phyloP scores from a whole-genome alignment of 2,329 filamentous ascomycete species.

The Gaeumannomyces sp. region DNA sequence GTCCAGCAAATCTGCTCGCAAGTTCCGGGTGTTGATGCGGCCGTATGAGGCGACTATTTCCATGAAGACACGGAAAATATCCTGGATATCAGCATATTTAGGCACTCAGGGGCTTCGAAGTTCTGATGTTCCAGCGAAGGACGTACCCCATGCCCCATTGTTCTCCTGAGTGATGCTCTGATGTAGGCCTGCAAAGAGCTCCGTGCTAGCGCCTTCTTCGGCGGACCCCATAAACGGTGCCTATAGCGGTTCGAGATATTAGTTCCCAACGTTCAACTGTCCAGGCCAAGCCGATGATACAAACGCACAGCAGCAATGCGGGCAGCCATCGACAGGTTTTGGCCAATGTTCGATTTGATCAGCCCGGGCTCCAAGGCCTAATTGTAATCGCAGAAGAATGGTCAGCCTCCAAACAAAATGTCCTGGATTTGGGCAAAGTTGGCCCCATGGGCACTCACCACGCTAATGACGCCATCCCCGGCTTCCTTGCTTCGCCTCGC shows the following conservation, averaged over 20 bases:
- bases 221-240: neutral
- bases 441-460: neutral
- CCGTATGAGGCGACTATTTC: constrained; percentile 8
- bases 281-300: constrained; percentile 20
- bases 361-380: constrained; percentile 34
- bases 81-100: neutral
- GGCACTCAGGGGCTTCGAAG: neutral
- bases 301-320: constrained; percentile 20
- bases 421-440: too few relatives aligned
- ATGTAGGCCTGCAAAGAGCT: constrained; percentile 40
- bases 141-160: constrained; percentile 9
- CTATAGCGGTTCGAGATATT: neutral
- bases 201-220: constrained; percentile 38
- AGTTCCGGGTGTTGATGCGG: constrained; percentile 19
- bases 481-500: constrained; percentile 12
- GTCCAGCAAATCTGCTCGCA: constrained; percentile 22
- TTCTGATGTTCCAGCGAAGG: neutral
- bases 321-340: constrained; percentile 19
- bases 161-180: constrained; percentile 33
- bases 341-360: constrained; percentile 30
- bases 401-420: neutral
- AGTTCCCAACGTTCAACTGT: constrained; percentile 12
- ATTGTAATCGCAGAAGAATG: neutral
- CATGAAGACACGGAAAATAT: constrained; percentile 10
- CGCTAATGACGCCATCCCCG: constrained; percentile 14